Base-by-base conservation (phyloP, 805 yeast genomes). In the Candida parachauliodes region DNA sequence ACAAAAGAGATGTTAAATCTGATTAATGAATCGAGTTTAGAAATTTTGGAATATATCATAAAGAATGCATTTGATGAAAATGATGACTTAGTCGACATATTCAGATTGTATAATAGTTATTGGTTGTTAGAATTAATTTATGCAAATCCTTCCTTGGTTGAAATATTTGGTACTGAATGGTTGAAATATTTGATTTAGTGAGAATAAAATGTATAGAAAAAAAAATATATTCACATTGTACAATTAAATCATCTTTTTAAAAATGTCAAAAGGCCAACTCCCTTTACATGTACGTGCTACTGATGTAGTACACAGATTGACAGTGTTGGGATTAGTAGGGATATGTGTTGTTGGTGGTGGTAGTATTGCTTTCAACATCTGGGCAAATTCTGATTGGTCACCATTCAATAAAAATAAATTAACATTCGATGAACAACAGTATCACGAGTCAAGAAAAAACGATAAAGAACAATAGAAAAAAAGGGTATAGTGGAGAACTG, bases 241-340 rank as follows among this genome's bases (percentile, higher is more conserved):
- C n/a, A n/a, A 24, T 11, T 21, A 21, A 28, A 30, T 5, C 26
- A 28, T 28, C 24, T 20, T 18, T 20, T 19, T 14, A n/a, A 28
- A 8, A 42, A 50, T 48, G 47, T 38, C 53, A 24, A 40, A 43
- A 32, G 62, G 27, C 17, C 43, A 52, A 49, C 64, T 65, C 44
- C 72, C 74, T 34, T 55, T 62, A 33, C 53, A 60, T 39, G 74
- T 67, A 18, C 68, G 72, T 52, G 58, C 63, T 26, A 67, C 74
- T 35, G 74, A 68, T 46, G 59, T 59, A 28, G 53, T 67, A 22
- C 74, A 68, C 51, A 61, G 74, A 54, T 46, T 62, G 25, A 53
- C 71, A 5, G 71, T 68, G 8, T 60, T 65, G 26, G 70, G 68
- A 7, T 48, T 63, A 32, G 61, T 63, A 22, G 72, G 73, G 2